phyloP scores from a whole-genome alignment of 2,329 filamentous ascomycete species.

The Phaeosphaeria sp. region DNA sequence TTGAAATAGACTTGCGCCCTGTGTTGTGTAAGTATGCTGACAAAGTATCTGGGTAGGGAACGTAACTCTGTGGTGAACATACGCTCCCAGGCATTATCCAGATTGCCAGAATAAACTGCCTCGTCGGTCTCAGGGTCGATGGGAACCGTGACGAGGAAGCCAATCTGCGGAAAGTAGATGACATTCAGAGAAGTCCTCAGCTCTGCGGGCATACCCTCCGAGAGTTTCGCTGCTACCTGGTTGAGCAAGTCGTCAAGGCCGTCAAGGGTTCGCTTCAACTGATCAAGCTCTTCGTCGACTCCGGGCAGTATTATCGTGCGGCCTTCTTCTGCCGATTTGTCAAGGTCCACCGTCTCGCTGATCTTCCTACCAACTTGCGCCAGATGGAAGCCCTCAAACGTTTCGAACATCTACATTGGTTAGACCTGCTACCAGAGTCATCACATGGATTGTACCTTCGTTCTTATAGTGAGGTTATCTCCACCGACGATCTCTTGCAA shows the following conservation, averaged over 20 bases:
- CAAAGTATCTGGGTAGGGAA: neutral
- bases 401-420: slow-evolving; percentile 60
- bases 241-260: slow-evolving; percentile 78
- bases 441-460: slow-evolving; percentile 53
- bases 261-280: slow-evolving; percentile 77
- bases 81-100: slow-evolving; percentile 73
- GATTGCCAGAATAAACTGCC: slow-evolving; percentile 68
- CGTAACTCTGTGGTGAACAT: slow-evolving; percentile 72
- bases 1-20: slow-evolving; percentile 80
- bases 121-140: slow-evolving; percentile 65
- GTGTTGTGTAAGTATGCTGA: neutral
- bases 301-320: slow-evolving; percentile 76
- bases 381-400: slow-evolving; percentile 66
- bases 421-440: neutral
- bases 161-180: slow-evolving; percentile 89
- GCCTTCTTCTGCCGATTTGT: slow-evolving; percentile 73
- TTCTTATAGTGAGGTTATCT: slow-evolving; percentile 60
- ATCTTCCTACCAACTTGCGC: slow-evolving; percentile 74
- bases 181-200: slow-evolving; percentile 70
- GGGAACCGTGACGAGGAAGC: slow-evolving; percentile 81
- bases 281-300: slow-evolving; percentile 76
- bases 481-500: slow-evolving; percentile 65
- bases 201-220: slow-evolving; percentile 66
- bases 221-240: slow-evolving; percentile 70
- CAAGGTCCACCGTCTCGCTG: slow-evolving; percentile 76